Evolutionary conservation across 306 rosid genomes (phyloP).

Genomic region (Rosa persica): DNA sequence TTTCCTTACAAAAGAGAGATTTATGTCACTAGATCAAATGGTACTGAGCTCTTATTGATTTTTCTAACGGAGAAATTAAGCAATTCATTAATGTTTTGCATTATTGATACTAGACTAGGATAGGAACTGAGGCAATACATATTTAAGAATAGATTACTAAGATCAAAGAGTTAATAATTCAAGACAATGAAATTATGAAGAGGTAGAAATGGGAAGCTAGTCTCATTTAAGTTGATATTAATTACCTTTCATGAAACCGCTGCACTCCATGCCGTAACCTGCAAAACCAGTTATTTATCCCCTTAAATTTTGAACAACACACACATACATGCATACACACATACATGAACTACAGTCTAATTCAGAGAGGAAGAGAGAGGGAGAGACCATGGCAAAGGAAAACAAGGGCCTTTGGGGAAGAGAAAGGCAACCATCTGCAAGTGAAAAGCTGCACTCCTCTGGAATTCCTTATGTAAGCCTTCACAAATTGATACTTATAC

Average conservation of each 20-base stretch:
- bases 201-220: not conserved
- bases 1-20: too few relatives aligned
- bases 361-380: conserved; percentile 6
- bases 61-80: not conserved
- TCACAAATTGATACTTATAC: conserved; percentile 13
- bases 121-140: not conserved
- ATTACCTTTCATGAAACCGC: conserved; percentile 93
- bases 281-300: conserved; percentile 36
- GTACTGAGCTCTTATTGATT: too few relatives aligned
- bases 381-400: conserved; percentile 84
- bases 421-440: conserved; percentile 75
- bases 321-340: not conserved
- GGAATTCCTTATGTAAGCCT: conserved; percentile 61
- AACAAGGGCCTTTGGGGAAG: conserved; percentile 68
- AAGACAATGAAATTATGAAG: not conserved
- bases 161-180: not conserved
- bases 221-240: conserved; percentile 29
- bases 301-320: conserved; percentile 13
- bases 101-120: not conserved
- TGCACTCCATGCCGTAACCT: conserved; percentile 98
- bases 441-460: conserved; percentile 73
- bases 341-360: not conserved
- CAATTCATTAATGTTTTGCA: not conserved
- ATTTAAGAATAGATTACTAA: not conserved
- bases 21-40: too few relatives aligned